Evolutionary conservation across 2,329 filamentous ascomycete species (phyloP), one percentile per base, ranked within the genome.

Genomic region (Aspergillus ochraceoroseus): DNA sequence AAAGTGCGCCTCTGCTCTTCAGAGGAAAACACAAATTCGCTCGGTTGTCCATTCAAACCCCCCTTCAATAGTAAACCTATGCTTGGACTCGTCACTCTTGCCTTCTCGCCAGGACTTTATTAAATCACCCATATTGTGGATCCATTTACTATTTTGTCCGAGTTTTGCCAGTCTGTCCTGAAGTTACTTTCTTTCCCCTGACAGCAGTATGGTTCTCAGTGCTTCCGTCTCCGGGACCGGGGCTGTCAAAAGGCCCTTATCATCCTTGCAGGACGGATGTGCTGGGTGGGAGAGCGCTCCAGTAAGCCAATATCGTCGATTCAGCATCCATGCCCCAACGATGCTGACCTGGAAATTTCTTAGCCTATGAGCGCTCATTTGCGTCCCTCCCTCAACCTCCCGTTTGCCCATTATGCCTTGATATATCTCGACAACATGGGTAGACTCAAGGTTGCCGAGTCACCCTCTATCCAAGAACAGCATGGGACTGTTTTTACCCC

Each of bases 381-480:
- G 27, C 57, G 52, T 5, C 35, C 58, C 27, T 44, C 56, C 2
- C 44, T 53, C 42, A 56, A 52, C 32, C 38, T 62, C 28, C 61
- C 61, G 13, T 62, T 52, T 43, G 38, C 53, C 7, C 60, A 64
- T 35, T 65, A 62, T 36, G 61, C 62, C 26, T 44, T 65, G 52
- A 63, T 65, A 23, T 65, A 63, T 29, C 44, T 63, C 3, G 62
- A 65, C 39, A 53, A 55, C 36, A 54, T 54, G 37, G 61, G 62
- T 11, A 59, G 55, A 39, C 41, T 65, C 14, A 55, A 57, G 38
- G 55, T 62, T 5, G 46, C 57, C 1, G 61, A 62, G 43, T 65
- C 62, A 6, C 26, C 54, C 3, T 63, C 61, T 2, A 60, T 64
- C 11, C 51, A 55, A 28, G 54, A 60, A 9, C 55, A 58, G 20